Percentiles rank a stretch among this genome's conserved stretches.
Conservation (phyloP, 2,329 filamentous ascomycete genomes). For the Calonectria honghensis region DNA sequence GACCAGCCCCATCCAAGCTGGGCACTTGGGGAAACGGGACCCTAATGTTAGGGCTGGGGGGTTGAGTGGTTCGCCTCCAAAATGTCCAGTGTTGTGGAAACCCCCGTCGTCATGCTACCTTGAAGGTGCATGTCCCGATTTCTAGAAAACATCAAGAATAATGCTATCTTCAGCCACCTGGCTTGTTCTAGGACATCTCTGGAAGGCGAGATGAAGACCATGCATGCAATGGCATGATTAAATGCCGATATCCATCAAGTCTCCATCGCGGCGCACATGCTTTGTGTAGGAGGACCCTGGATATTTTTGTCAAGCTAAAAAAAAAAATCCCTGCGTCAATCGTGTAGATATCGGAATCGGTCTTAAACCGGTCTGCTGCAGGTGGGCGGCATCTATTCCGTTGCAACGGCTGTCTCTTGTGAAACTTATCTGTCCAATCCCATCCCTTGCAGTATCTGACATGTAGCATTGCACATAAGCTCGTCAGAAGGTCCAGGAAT, state of each 20-base stretch:
- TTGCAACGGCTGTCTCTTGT: conserved; percentile 15
- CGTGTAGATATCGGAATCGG: conserved; percentile 31
- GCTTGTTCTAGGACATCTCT: conserved; percentile 17
- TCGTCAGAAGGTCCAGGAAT: conserved; percentile 15
- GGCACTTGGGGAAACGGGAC: conserved; percentile 1
- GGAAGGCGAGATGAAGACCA: conserved; percentile 38
- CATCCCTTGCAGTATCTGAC: conserved; percentile 1
- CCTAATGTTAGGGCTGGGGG: conserved; percentile 22
- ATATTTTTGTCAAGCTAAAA: conserved; percentile 31
- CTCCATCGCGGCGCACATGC: conserved; percentile 2
- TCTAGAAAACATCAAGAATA: conserved; percentile 44
- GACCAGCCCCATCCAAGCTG: neutral
- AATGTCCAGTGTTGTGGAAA: conserved; percentile 30
- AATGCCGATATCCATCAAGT: conserved; percentile 36
- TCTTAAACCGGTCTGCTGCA: conserved; percentile 16
- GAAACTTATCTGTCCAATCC: conserved; percentile 37
- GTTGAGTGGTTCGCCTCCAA: conserved; percentile 35
- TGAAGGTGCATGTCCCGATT: conserved; percentile 30
- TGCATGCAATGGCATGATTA: conserved; percentile 26
- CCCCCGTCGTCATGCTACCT: conserved; percentile 33
- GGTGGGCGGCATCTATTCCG: conserved; percentile 21
- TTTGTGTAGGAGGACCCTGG: conserved; percentile 24
- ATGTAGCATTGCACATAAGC: conserved; percentile 29
- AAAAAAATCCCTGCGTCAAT: conserved; percentile 27
- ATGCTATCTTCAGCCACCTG: conserved; percentile 30